Evolutionary conservation across 345 rosid genomes (phyloP).

Genomic region (Citrus mangshanensis): DNA sequence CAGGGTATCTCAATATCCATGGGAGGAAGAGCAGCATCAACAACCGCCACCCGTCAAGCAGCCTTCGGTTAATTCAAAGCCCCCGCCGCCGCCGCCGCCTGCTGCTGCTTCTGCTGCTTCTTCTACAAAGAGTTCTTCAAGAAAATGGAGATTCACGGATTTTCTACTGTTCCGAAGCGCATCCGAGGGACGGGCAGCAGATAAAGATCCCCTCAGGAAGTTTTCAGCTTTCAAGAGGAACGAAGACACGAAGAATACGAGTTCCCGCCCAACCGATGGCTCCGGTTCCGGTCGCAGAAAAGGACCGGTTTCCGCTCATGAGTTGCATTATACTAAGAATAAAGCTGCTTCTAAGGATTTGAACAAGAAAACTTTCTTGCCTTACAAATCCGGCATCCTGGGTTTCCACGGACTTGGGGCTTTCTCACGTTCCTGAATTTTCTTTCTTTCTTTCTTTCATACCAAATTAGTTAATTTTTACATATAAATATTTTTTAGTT

Average conservation of each 20-base stretch:
- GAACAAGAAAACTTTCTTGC: conserved; percentile 90
- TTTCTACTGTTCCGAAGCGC: conserved; percentile 81
- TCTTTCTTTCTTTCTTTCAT: background rate
- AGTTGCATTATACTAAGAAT: conserved; percentile 72
- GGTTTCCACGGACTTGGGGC: conserved; percentile 42
- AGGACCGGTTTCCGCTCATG: conserved; percentile 71
- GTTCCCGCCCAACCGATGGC: conserved; percentile 35
- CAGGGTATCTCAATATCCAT: conserved; percentile 68
- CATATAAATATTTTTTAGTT: background rate
- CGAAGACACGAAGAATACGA: conserved; percentile 53
- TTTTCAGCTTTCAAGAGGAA: conserved; percentile 50
- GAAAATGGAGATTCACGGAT: conserved; percentile 77
- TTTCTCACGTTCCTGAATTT: conserved; percentile 12
- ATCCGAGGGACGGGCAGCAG: conserved; percentile 75
- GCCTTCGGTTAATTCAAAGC: conserved; percentile 15
- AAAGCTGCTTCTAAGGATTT: conserved; percentile 66
- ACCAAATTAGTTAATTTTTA: background rate
- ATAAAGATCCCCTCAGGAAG: conserved; percentile 49
- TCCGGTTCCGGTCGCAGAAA: conserved; percentile 29
- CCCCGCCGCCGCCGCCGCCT: background rate
- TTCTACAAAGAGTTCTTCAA: conserved; percentile 51
- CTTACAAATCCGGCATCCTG: conserved; percentile 74
- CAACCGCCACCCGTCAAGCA: conserved; percentile 21
- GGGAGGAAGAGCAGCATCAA: conserved; percentile 57
- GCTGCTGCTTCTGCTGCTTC: conserved; percentile 13